Base-by-base conservation (phyloP, 345 rosid species). In the Eucalyptus curtisii region DNA sequence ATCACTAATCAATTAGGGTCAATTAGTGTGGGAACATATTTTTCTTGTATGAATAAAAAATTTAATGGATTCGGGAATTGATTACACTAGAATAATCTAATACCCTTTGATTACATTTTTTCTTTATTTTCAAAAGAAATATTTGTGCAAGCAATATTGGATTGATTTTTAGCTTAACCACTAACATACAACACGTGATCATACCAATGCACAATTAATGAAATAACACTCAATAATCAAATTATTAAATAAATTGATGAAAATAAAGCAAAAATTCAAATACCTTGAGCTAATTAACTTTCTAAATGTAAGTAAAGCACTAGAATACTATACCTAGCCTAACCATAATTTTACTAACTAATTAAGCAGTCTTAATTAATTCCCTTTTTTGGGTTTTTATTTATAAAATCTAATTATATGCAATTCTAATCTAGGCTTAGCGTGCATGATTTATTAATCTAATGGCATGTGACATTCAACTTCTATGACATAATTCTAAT, bases 51-150 rank as follows among this genome's bases (percentile, higher is more conserved):
- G 13, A 10, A 55, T 4, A 5, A 55, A 3, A 24, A 6, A 24
- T 55, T 55, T 55, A 24, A 55, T 24, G 61, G 30, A 55, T 55
- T 55, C 0, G 4, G 61, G 13, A 55, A 22, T 10, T 55, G 13
- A 24, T 55, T 55, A 55, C 3, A 0, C 5, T 55, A 55, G 6
- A 55, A 24, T 55, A 55, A 24, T 55, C 30, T 55, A 55, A 55
- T 0, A 0, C 6, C 3, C 0, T 55, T 55, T 55, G 1, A 55
- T 6, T 24, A 55, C 27, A 55, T 2, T 55, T 55, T 53, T 24
- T 55, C 30, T 55, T 22, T 22, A 53, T 53, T 55, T 55, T 55
- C 61, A 55, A 55, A 55, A 55, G 61, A 55, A 55, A 55, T 55
- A 24, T 55, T 24, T 55, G 61, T 24, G 30, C 61, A 55, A 24